Evolutionary conservation across 2,329 filamentous ascomycete genomes (phyloP).

Genomic region (Aspergillus puulaauensis): DNA sequence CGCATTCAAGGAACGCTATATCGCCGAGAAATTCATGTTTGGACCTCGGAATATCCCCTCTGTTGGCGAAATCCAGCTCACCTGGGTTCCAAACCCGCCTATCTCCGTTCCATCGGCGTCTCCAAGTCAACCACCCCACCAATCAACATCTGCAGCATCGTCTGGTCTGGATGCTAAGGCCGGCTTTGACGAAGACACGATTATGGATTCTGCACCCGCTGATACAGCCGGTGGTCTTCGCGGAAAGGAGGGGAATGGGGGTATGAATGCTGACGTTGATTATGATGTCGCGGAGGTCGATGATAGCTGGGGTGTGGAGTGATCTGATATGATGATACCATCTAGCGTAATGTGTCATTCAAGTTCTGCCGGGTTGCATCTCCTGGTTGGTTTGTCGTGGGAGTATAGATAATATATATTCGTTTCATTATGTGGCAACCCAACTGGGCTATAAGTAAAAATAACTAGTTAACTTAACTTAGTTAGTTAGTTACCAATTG

Average conservation of each 20-base stretch:
- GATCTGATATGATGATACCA: not conserved
- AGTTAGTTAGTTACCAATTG: not conserved
- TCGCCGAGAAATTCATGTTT: conserved; percentile 57
- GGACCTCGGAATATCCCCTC: conserved; percentile 49
- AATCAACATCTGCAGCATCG: conserved; percentile 2
- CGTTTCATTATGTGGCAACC: too few species aligned
- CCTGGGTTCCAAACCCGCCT: conserved; percentile 51
- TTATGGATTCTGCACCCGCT: conserved; percentile 29
- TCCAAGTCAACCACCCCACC: not conserved
- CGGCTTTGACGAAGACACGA: conserved; percentile 27
- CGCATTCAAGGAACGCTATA: conserved; percentile 49
- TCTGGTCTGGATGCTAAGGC: conserved; percentile 22
- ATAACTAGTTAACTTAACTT: not conserved
- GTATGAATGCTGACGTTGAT: conserved; percentile 42
- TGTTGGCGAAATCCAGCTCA: conserved; percentile 54
- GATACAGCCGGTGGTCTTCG: conserved; percentile 16
- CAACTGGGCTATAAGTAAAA: too few species aligned
- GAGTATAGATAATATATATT: too few species aligned
- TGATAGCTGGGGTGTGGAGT: conserved; percentile 41
- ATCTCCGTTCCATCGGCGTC: conserved; percentile 16
- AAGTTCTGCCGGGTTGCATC: too few species aligned
- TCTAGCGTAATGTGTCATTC: not conserved
- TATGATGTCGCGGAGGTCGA: conserved; percentile 54
- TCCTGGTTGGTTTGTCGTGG: too few species aligned
- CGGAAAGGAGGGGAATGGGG: conserved; percentile 7